Base-by-base conservation (phyloP, 768 basidiomycete species). In the Collybiopsis luxurians region DNA sequence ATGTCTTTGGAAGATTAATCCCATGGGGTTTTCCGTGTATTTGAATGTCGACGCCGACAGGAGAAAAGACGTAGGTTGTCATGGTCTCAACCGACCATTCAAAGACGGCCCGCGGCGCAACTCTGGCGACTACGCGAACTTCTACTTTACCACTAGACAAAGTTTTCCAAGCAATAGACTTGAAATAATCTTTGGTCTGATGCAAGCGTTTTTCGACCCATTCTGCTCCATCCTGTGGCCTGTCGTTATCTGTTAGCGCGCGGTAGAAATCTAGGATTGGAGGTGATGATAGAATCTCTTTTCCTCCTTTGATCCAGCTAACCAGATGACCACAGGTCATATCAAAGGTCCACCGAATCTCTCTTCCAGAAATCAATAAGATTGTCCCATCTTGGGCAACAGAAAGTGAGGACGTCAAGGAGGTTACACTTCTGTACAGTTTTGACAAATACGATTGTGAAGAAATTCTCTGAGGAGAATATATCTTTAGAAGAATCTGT, bases 21-120 rank as follows among this genome's bases (percentile, higher is more conserved):
- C 58, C 58, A 23, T 59, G 43, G 5, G 53, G 53, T 43, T 45
- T 55, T 46, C 51, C 53, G 24, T 44, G 36, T 13, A 47, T 31
- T 17, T 23, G 36, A 27, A 59, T 55, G 5, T 36, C 24, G 6
- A 59, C 43, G 2, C 53, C 40, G 24, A 31, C 44, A 27, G 44
- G 19, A 43, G 58, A 31, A 15, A 59, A 59, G 11, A 52, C 47
- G 43, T 59, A 59, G 6, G 31, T 59, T 3, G 47, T 53, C n/a
- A 44, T 55, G 26, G 53, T 59, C 31, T 55, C 38, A n/a, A 55
- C 58, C 15, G 43, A 55, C 58, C 58, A 59, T 38, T 59, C 58
- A 15, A 59, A 52, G 6, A 59, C 58, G 2, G 58, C n/a, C n/a
- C n/a, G 58, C 13, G 53, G 53, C 10, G 58, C 58, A 28, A 59